These are phyloP conservation scores for Gaeumannomyces sp. DNA, from an alignment of 2,329 filamentous ascomycete genomes.

Conservation along the genomic window DNA sequence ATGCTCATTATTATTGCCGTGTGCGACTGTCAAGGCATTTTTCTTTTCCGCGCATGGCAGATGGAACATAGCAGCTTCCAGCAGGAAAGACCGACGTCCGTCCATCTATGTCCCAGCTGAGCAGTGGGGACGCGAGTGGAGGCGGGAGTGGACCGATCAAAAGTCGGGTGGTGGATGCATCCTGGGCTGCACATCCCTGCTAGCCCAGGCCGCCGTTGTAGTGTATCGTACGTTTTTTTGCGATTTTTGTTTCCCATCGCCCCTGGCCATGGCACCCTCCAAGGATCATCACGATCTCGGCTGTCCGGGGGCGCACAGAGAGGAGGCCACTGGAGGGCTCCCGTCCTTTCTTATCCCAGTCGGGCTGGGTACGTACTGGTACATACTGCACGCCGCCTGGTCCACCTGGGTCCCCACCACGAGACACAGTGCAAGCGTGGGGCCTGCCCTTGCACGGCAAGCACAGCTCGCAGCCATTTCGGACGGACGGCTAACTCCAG, in stretches of 20 bases:
- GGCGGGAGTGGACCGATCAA: not conserved
- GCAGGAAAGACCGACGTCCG: conserved; percentile 1
- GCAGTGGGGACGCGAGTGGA: not conserved
- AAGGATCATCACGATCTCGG: conserved; percentile 23
- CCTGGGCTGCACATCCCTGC: conserved; percentile 5
- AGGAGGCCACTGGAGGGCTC: not conserved
- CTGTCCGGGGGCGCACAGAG: conserved; percentile 3
- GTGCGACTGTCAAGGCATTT: not conserved
- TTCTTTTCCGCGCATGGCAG: too few species aligned
- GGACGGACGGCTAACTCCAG: not conserved
- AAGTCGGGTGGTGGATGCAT: not conserved
- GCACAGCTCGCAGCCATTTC: not conserved
- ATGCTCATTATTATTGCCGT: not conserved
- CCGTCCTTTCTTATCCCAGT: not conserved
- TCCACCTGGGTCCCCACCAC: too few species aligned
- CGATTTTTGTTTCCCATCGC: conserved; percentile 13
- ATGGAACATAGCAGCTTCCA: not conserved
- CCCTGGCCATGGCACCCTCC: conserved; percentile 3
- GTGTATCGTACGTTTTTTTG: conserved; percentile 26
- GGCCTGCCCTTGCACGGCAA: not conserved
- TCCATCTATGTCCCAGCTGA: not conserved
- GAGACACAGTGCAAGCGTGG: not conserved
- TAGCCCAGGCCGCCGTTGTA: conserved; percentile 15
- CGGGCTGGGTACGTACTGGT: not conserved
- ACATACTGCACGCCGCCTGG: not conserved